Evolutionary conservation across 495 filamentous ascomycete genomes (phyloP).

Genomic region (Aspergillus ellipticus): DNA sequence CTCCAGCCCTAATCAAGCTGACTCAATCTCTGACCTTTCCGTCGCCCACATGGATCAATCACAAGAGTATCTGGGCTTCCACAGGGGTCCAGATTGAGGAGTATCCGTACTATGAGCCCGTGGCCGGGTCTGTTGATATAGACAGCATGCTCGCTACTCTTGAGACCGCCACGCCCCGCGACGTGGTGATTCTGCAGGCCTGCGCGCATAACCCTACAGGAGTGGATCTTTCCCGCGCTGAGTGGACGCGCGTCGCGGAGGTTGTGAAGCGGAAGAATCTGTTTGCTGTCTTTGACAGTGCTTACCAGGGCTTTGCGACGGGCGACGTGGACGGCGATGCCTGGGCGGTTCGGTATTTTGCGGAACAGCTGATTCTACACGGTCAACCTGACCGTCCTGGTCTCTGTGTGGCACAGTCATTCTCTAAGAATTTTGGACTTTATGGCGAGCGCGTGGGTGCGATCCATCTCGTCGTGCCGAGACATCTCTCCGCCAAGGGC

Average conservation of each 20-base stretch:
- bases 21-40: conserved; percentile 18
- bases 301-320: conserved; percentile 44
- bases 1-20: conserved; percentile 8
- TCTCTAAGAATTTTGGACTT: conserved; percentile 36
- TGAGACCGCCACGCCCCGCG: conserved; percentile 15
- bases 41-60: conserved; percentile 32
- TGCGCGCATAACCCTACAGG: conserved; percentile 48
- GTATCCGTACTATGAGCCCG: conserved; percentile 33
- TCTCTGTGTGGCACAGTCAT: conserved; percentile 33
- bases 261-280: conserved; percentile 23
- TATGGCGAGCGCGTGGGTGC: conserved; percentile 30
- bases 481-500: conserved; percentile 3
- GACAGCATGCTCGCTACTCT: conserved; percentile 21
- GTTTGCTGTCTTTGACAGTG: conserved; percentile 41
- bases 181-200: conserved; percentile 37
- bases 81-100: conserved; percentile 11
- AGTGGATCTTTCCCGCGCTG: conserved; percentile 25
- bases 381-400: conserved; percentile 6
- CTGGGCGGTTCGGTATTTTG: conserved; percentile 38
- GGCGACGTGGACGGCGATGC: conserved; percentile 36
- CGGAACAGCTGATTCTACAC: not conserved
- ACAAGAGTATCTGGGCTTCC: conserved; percentile 25
- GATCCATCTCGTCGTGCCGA: conserved; percentile 20
- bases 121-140: conserved; percentile 16
- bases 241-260: conserved; percentile 34